Conservation (phyloP, 495 filamentous ascomycete species). For the Penicillium coffeae region DNA sequence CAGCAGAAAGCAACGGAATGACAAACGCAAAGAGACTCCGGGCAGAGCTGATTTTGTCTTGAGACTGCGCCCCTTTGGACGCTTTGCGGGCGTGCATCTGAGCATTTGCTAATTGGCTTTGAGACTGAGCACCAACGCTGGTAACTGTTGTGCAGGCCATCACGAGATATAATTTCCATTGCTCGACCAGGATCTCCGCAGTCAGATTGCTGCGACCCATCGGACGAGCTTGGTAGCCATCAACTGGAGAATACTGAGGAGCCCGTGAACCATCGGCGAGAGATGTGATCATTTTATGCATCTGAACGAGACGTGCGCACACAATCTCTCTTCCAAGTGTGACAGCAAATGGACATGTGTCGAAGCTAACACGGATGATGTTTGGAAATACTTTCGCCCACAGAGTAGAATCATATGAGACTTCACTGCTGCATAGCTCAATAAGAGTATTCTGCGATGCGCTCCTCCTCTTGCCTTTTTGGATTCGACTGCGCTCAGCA, state of each 20-base stretch:
- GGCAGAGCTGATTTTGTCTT: conserved; percentile 85
- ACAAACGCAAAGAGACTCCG: conserved; percentile 83
- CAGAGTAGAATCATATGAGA: conserved; percentile 87
- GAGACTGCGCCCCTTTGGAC: conserved; percentile 66
- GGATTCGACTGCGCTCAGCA: conserved; percentile 86
- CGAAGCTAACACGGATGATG: conserved; percentile 83
- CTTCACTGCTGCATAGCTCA: conserved; percentile 92
- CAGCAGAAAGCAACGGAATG: conserved; percentile 77
- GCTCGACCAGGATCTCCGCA: conserved; percentile 85
- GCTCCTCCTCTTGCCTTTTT: conserved; percentile 83
- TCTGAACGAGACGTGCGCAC: conserved; percentile 84
- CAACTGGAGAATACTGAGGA: conserved; percentile 55
- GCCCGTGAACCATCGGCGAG: conserved; percentile 71
- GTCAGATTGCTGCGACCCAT: conserved; percentile 64
- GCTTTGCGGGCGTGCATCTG: conserved; percentile 75
- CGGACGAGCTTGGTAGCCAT: conserved; percentile 42
- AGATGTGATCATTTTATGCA: conserved; percentile 76
- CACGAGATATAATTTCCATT: conserved; percentile 98
- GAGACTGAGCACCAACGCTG: conserved; percentile 68
- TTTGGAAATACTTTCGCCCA: conserved; percentile 99
- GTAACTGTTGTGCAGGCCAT: conserved; percentile 96
- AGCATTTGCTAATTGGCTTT: conserved; percentile 53
- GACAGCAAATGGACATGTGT: conserved; percentile 85
- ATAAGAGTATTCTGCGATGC: conserved; percentile 81
- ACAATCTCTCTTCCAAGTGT: conserved; percentile 86